A percentile compares a stretch with the other conserved stretches of the same genome.
phyloP scores from a whole-genome alignment of 768 basidiomycete species.

The Leccinum rimulosum region DNA sequence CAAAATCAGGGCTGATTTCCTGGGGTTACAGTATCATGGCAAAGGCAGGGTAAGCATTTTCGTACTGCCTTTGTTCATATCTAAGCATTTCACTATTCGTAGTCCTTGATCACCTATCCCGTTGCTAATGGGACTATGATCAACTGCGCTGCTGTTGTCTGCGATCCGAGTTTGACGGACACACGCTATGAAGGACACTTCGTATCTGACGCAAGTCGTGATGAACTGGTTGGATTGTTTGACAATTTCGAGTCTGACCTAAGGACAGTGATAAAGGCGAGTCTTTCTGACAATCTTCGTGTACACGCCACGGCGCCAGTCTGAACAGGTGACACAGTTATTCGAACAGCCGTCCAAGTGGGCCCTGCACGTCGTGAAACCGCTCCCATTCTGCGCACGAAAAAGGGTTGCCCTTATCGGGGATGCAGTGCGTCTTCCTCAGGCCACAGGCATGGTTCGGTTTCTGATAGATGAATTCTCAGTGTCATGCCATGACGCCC shows the following conservation, averaged over 20 bases:
- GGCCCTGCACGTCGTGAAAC: conserved; percentile 42
- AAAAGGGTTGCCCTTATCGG: conserved; percentile 34
- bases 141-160: conserved; percentile 35
- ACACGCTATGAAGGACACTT: conserved; percentile 34
- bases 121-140: conserved; percentile 35
- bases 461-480: not conserved
- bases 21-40: conserved; percentile 11
- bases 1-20: conserved; percentile 8
- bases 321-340: conserved; percentile 22
- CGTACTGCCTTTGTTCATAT: not conserved
- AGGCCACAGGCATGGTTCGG: no score
- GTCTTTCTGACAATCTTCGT: not conserved
- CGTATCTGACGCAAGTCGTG: conserved; percentile 27
- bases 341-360: conserved; percentile 39
- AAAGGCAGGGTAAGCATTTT: conserved; percentile 6
- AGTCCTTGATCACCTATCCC: conserved; percentile 43
- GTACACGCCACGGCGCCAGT: not conserved
- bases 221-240: conserved; percentile 33
- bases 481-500: conserved; percentile 28
- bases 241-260: conserved; percentile 38
- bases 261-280: conserved; percentile 28
- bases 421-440: conserved; percentile 40
- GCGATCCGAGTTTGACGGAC: conserved; percentile 29
- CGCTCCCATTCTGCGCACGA: conserved; percentile 38
- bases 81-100: not conserved